Conservation (phyloP, 768 basidiomycete genomes). For the Amanita thiersii region DNA sequence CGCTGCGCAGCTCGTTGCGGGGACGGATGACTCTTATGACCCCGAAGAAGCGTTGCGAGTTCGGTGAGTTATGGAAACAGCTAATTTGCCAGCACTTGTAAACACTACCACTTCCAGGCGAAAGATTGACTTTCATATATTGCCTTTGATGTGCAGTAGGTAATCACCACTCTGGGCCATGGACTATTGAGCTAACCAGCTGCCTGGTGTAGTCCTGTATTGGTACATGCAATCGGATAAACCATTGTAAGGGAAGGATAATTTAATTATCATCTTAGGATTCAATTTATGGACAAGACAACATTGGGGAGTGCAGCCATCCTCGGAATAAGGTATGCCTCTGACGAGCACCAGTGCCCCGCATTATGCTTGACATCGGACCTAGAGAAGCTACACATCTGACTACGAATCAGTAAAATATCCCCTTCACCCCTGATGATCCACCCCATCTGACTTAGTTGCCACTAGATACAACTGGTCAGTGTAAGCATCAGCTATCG, state of each 20-base stretch:
- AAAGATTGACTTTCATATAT: constrained; percentile 61
- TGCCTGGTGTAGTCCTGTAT: constrained; percentile 36
- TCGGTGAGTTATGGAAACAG: constrained; percentile 25
- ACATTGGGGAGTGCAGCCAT: constrained; percentile 63
- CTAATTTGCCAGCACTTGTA: not conserved
- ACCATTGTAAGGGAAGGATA: not conserved
- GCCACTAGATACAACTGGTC: constrained; percentile 57
- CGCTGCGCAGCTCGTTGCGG: constrained; percentile 48
- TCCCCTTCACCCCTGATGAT: not conserved
- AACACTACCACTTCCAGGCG: constrained; percentile 18
- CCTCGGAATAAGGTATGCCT: constrained; percentile 54
- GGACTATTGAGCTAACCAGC: not conserved
- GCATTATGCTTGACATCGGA: not conserved
- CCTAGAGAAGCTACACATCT: constrained; percentile 52
- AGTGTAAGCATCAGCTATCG: constrained; percentile 1
- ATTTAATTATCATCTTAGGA: constrained; percentile 26
- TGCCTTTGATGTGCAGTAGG: constrained; percentile 69
- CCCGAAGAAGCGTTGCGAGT: constrained; percentile 44
- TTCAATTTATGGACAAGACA: constrained; percentile 78
- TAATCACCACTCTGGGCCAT: constrained; percentile 10
- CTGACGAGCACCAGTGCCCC: not conserved
- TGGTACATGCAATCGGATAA: constrained; percentile 34
- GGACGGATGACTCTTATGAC: constrained; percentile 34
- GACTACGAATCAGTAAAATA: constrained; percentile 51
- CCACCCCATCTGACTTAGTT: not conserved